Percentiles rank a stretch among this genome's conserved stretches.
Conservation (phyloP, 1,139 yeast genomes). For the Candida frijolesensis region DNA sequence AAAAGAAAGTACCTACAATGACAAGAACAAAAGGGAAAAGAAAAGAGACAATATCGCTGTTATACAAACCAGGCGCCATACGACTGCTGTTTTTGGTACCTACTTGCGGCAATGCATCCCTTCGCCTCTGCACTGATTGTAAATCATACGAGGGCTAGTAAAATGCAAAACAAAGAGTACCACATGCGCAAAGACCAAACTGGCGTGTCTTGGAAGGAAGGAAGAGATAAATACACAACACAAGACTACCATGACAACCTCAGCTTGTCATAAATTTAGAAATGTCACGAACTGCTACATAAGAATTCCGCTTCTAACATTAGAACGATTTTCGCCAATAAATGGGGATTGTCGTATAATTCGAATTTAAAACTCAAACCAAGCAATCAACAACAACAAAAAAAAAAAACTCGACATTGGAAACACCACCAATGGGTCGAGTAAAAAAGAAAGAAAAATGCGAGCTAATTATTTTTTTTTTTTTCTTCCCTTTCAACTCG, state of each 20-base stretch:
- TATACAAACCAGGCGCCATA: background rate
- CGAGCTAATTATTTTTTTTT: background rate
- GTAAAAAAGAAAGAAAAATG: too few species aligned
- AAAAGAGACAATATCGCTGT: background rate
- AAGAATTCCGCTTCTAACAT: too few species aligned
- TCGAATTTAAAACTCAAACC: conserved; percentile 3
- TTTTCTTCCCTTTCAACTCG: background rate
- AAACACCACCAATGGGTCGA: background rate
- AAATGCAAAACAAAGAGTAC: background rate
- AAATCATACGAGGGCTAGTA: background rate
- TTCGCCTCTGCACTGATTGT: background rate
- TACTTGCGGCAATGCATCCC: conserved; percentile 1
- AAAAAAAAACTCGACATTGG: background rate
- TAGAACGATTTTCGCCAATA: background rate
- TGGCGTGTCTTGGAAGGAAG: too few species aligned
- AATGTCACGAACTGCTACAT: background rate
- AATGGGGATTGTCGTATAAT: conserved; percentile 1
- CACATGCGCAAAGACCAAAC: background rate
- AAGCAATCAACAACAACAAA: too few species aligned
- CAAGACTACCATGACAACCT: too few species aligned
- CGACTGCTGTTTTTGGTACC: background rate
- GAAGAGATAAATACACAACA: too few species aligned
- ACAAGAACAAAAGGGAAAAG: background rate
- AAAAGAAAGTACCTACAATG: too few species aligned
- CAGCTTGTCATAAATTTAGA: background rate